Conservation (phyloP, 495 filamentous ascomycete species). For the Copromyces sp. region DNA sequence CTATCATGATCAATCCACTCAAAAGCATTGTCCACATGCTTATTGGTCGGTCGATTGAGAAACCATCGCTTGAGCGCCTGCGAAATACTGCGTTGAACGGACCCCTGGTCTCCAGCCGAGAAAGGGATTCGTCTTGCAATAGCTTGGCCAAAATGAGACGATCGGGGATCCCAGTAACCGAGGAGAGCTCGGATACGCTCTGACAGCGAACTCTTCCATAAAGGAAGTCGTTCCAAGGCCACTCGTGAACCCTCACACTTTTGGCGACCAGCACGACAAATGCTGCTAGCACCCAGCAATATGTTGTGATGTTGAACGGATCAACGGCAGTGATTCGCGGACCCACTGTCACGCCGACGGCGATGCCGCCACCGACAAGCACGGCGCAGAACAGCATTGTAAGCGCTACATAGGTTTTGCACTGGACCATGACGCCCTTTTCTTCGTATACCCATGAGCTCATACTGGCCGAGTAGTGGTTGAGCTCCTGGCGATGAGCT, state of each 20-base stretch:
- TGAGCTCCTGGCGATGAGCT: background rate
- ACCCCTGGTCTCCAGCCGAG: slow-evolving; percentile 14
- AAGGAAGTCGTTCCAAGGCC: slow-evolving; percentile 29
- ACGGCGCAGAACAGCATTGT: background rate
- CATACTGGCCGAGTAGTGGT: background rate
- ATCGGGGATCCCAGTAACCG: slow-evolving; percentile 18
- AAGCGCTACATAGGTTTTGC: background rate
- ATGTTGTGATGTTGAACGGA: slow-evolving; percentile 28
- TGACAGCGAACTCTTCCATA: slow-evolving; percentile 15
- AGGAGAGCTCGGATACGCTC: slow-evolving; percentile 19
- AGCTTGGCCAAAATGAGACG: slow-evolving; percentile 24
- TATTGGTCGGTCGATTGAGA: slow-evolving; percentile 24
- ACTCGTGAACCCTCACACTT: slow-evolving; percentile 20
- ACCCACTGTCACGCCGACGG: slow-evolving; percentile 15
- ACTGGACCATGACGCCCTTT: background rate
- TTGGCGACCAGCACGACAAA: slow-evolving; percentile 23
- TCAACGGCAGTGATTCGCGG: slow-evolving; percentile 21
- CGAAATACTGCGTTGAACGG: slow-evolving; percentile 21
- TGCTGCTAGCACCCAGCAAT: slow-evolving; percentile 22
- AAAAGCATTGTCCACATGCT: slow-evolving; percentile 12
- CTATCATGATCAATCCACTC: slow-evolving; percentile 19
- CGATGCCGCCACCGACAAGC: slow-evolving; percentile 4
- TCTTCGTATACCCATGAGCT: background rate
- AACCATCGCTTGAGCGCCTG: slow-evolving; percentile 13
- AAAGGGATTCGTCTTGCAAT: slow-evolving; percentile 14